Evolutionary conservation across 768 basidiomycete species (phyloP).

Genomic region (Sporobolomyces roseus): DNA sequence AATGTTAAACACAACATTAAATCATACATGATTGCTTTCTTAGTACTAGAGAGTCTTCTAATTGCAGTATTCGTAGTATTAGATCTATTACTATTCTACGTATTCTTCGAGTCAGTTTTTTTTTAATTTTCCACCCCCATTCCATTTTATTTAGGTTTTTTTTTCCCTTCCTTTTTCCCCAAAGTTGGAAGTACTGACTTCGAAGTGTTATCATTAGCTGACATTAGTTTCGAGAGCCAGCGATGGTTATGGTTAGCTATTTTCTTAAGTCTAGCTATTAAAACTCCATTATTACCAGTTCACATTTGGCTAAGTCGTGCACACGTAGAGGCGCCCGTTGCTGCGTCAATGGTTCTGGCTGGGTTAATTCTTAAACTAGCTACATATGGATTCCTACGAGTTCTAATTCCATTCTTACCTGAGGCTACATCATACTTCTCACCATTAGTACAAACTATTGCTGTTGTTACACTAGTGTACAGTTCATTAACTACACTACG

Average conservation of each 20-base stretch:
- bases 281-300: too few species aligned
- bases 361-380: too few species aligned
- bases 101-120: slow-evolving; percentile 42
- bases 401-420: too few species aligned
- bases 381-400: too few species aligned
- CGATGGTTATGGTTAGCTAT: slow-evolving; percentile 44
- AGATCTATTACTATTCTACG: slow-evolving; percentile 42
- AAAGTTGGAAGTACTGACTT: too few species aligned
- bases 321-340: slow-evolving; percentile 44
- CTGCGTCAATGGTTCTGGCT: slow-evolving; percentile 42
- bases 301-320: slow-evolving; percentile 44
- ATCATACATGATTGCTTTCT: slow-evolving; percentile 40
- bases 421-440: too few species aligned
- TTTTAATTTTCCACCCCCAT: slow-evolving; percentile 43
- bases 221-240: slow-evolving; percentile 43
- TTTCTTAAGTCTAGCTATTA: too few species aligned
- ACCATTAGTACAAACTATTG: too few species aligned
- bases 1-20: too few species aligned
- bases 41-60: slow-evolving; percentile 40
- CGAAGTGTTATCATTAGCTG: slow-evolving; percentile 43
- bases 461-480: too few species aligned
- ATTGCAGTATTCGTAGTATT: slow-evolving; percentile 41
- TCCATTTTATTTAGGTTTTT: slow-evolving; percentile 43
- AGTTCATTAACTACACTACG: too few species aligned
- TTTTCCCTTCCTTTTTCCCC: too few species aligned